Base-by-base conservation (phyloP, 2,329 filamentous ascomycete species). In the Colletotrichum chlorophyti region DNA sequence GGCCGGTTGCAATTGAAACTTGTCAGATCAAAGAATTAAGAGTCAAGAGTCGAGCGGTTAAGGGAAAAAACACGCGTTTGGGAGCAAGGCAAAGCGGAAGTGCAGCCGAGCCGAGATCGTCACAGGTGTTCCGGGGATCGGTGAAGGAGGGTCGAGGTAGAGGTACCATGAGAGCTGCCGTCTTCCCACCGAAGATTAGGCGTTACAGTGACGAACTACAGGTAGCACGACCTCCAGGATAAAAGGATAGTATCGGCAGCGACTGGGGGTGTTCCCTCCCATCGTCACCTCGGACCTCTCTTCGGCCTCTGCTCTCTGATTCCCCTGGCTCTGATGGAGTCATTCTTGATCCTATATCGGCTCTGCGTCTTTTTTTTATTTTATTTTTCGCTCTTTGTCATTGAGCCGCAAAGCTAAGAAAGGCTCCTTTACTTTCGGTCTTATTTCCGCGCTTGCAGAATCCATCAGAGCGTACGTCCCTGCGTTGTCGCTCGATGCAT, bases 41-140 rank as follows among this genome's bases (percentile, higher is more conserved):
- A n/a, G n/a, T n/a, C 21, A 54, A 55, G 50, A 54, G 43, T 59
- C 50, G 32, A 55, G 51, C 51, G 47, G 49, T 24, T 19, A 31
- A 7, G 12, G 3, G 34, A 35, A 45, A 35, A 49, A 55, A 45
- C 23, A 37, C 37, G 46, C 51, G 32, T 34, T 21, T 27, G 23
- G 10, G 49, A 59, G 45, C 17, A 45, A 45, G 52, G 26, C 41
- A 49, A 21, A 49, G 55, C 43, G 51, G 55, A 15, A 59, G 38
- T 35, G 38, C 43, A 54, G 50, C 54, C 54, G 49, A 54, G 54
- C 54, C 54, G 54, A 58, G 54, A 58, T 58, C 35, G 54, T 58
- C 50, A 42, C 54, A 58, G 54, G 49, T 46, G 54, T 47, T 53
- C 41, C 17, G 27, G 54, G 35, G 35, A 42, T 50, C 50, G 41